Evolutionary conservation across 352 stramenopile genomes (phyloP).

Genomic region (Globisporangium viniferum): DNA sequence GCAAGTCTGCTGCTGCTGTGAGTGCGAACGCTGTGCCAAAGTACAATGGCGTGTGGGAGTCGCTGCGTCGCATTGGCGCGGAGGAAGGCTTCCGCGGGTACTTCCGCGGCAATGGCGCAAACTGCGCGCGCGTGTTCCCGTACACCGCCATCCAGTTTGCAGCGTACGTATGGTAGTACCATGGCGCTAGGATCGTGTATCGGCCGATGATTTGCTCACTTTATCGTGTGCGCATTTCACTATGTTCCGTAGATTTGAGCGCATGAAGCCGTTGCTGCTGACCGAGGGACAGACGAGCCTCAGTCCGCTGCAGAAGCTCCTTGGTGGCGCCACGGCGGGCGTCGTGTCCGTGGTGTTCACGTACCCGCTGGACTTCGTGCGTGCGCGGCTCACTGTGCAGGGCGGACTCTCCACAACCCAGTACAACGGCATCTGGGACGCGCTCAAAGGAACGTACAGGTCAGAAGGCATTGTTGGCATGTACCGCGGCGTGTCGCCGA

Average conservation of each 20-base stretch:
- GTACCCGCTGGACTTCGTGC: slow-evolving; percentile 74
- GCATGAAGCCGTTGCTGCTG: slow-evolving; percentile 50
- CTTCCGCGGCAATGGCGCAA: slow-evolving; percentile 80
- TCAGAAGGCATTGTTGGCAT: slow-evolving; percentile 55
- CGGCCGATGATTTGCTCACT: neutral
- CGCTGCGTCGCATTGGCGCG: slow-evolving; percentile 53
- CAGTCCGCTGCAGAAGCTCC: slow-evolving; percentile 47
- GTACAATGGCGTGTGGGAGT: slow-evolving; percentile 56
- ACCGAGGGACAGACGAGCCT: slow-evolving; percentile 35
- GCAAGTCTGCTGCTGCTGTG: slow-evolving; percentile 17
- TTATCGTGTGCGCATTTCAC: neutral
- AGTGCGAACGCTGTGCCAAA: slow-evolving; percentile 19
- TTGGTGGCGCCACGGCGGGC: slow-evolving; percentile 55
- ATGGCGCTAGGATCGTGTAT: neutral
- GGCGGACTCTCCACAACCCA: slow-evolving; percentile 53
- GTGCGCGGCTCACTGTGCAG: slow-evolving; percentile 68
- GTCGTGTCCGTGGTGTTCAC: slow-evolving; percentile 65
- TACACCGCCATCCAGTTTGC: slow-evolving; percentile 82
- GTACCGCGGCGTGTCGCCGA: slow-evolving; percentile 61
- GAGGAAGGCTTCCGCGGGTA: slow-evolving; percentile 64
- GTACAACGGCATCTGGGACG: slow-evolving; percentile 63
- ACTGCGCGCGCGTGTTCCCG: slow-evolving; percentile 74
- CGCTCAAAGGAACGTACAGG: slow-evolving; percentile 42
- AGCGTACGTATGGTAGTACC: slow-evolving; percentile 19
- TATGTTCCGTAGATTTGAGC: slow-evolving; percentile 37